Percentiles rank a stretch among this genome's conserved stretches.
These are phyloP conservation scores for Alternaria atra DNA, from an alignment of 2,329 filamentous ascomycete genomes.

Conservation along the genomic window DNA sequence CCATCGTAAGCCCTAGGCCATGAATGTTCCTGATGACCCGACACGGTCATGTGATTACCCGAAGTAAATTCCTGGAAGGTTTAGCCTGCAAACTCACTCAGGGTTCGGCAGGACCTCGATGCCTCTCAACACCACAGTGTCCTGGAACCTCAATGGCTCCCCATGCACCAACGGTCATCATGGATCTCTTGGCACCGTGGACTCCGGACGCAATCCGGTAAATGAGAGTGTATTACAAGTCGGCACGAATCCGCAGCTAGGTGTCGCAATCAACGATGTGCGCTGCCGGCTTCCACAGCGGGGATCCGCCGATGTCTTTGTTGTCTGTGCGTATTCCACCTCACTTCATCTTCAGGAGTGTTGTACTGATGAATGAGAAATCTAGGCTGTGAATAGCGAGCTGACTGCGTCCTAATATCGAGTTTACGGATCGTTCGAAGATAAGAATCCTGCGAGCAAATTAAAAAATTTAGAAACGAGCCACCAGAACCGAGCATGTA, in stretches of 20 bases:
- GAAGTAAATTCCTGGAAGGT: not conserved
- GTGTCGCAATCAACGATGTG: conserved; percentile 29
- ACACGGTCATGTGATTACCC: conserved; percentile 14
- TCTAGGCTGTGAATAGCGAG: conserved; percentile 1
- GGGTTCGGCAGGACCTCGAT: conserved; percentile 1
- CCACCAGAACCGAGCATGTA: not conserved
- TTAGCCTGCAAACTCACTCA: conserved; percentile 3
- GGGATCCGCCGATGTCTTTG: conserved; percentile 20
- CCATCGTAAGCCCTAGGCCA: not conserved
- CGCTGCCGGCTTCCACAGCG: conserved; percentile 28
- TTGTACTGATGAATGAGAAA: conserved; percentile 13
- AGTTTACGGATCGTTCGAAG: not conserved
- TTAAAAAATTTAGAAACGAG: conserved; percentile 11
- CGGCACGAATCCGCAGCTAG: conserved; percentile 23
- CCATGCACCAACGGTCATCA: conserved; percentile 25
- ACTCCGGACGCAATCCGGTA: conserved; percentile 30
- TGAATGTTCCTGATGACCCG: not conserved
- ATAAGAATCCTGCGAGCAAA: conserved; percentile 1
- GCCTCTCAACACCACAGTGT: not conserved
- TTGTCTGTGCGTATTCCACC: conserved; percentile 31
- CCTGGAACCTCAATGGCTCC: conserved; percentile 31
- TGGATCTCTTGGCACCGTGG: conserved; percentile 8
- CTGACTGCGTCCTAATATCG: conserved; percentile 9
- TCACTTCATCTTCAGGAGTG: conserved; percentile 29
- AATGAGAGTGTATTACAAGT: conserved; percentile 26